Conservation (phyloP, 257 asterid species). For the Fraxinus anomala region DNA sequence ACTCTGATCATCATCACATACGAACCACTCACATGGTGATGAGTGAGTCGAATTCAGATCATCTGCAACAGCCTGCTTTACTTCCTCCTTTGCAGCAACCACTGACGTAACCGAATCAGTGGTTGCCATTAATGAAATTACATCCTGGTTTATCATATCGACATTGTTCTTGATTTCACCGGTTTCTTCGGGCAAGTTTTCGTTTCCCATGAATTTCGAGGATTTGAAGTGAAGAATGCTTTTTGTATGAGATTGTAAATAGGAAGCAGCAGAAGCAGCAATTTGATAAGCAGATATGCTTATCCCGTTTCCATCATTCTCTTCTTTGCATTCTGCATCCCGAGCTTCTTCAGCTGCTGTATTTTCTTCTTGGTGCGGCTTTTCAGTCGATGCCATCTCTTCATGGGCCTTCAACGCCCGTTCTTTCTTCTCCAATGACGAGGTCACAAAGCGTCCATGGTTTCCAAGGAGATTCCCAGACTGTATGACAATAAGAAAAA, state of each 20-base stretch:
- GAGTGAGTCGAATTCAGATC: constrained; percentile 71
- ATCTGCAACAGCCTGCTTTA: constrained; percentile 96
- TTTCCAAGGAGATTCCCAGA: constrained; percentile 37
- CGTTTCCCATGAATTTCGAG: constrained; percentile 36
- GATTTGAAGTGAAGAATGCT: constrained; percentile 66
- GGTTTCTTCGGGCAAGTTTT: constrained; percentile 27
- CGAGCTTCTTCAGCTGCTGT: constrained; percentile 29
- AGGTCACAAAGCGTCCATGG: constrained; percentile 42
- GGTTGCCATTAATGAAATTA: constrained; percentile 79
- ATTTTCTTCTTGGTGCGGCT: constrained; percentile 30
- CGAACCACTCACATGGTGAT: constrained; percentile 95
- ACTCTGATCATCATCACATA: constrained; percentile 80
- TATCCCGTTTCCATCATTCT: constrained; percentile 36
- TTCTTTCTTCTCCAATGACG: constrained; percentile 51
- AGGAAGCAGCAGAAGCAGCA: constrained; percentile 96
- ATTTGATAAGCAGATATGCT: constrained; percentile 77
- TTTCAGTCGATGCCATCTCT: constrained; percentile 33
- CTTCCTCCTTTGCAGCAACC: constrained; percentile 98
- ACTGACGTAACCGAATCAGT: constrained; percentile 90
- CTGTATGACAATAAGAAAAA: constrained; percentile 25
- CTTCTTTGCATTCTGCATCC: constrained; percentile 29
- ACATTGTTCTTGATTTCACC: constrained; percentile 21
- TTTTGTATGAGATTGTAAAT: constrained; percentile 77
- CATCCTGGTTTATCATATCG: constrained; percentile 45
- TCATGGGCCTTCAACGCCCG: constrained; percentile 34